A percentile compares a stretch with the other conserved stretches of the same genome.
phyloP scores from a whole-genome alignment of 2,329 filamentous ascomycete genomes.

The Metarhizium brunneum region DNA sequence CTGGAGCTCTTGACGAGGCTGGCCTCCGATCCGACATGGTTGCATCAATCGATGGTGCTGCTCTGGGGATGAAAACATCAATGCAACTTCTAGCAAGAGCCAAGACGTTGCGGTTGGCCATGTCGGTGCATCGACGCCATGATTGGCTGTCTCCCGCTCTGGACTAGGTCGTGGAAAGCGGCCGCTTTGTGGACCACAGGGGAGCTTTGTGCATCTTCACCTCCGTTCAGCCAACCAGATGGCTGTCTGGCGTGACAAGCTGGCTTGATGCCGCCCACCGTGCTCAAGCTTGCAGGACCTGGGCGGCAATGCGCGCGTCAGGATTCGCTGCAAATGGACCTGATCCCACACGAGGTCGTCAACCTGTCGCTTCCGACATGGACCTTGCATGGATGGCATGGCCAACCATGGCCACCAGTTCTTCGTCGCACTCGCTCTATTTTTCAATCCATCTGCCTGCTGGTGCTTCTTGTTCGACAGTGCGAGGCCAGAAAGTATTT shows the following conservation, averaged over 20 bases:
- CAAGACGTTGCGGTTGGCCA: background rate
- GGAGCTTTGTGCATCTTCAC: background rate
- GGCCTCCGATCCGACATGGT: too few species aligned
- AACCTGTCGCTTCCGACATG: too few species aligned
- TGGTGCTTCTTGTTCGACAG: background rate
- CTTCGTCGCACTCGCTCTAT: too few species aligned
- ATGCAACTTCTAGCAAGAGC: background rate
- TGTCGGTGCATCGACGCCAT: background rate
- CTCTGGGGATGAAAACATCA: too few species aligned
- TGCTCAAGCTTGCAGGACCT: slow-evolving; percentile 25
- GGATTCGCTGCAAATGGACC: slow-evolving; percentile 18
- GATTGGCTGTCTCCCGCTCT: background rate
- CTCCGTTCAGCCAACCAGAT: slow-evolving; percentile 27
- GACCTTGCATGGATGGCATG: too few species aligned
- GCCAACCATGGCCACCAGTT: too few species aligned
- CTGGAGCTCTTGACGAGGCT: too few species aligned
- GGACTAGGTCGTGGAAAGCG: background rate
- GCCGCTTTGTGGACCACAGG: background rate
- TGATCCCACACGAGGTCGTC: too few species aligned
- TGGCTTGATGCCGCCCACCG: slow-evolving; percentile 7
- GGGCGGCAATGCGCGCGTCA: slow-evolving; percentile 33
- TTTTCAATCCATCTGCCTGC: background rate
- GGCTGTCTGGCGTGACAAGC: slow-evolving; percentile 25
- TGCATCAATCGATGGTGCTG: too few species aligned
- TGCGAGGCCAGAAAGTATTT: background rate